Base-by-base conservation (phyloP, 305 asterid species). In the Fraxinus nigra region DNA sequence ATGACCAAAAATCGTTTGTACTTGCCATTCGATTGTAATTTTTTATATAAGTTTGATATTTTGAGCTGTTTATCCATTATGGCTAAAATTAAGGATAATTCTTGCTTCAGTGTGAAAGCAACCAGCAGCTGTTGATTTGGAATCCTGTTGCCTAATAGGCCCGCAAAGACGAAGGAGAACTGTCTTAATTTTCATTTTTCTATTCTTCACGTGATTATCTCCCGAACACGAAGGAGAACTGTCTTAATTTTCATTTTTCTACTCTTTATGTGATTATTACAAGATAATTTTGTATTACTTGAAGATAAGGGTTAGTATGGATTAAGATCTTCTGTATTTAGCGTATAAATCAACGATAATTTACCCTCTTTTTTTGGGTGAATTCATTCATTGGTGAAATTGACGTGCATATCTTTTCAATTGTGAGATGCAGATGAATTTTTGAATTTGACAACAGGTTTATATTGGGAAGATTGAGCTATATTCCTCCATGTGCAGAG, bases 1-100 rank as follows among this genome's bases (percentile, higher is more conserved):
- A 51, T 72, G 81, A 77, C 84, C 69, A 46, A 51, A 72, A 79
- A 76, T 56, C 24, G 22, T 78, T 81, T 75, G 76, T 0, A 34
- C 72, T 72, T 80, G 37, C 81, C 78, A 79, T 73, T 63, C 81
- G 75, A 81, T 82, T 9, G 75, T 84, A 79, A 82, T 78, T 83
- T 38, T 75, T 85, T 75, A 63, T 78, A 22, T 76, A 61, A 82
- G 78, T 80, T 75, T 72, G 2, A 76, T 73, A 3, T 76, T 3
- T 11, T 54, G 35, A 56, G 78, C 40, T 78, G 80, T 80, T 63
- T 54, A 65, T 72, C 78, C 32, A 32, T 18, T 56, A 56, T 16
- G 8, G 65, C 65, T 56, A 18, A n/a, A 56, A n/a, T 18, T 56
- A 18, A 56, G 65, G 67, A 56, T 56, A 56, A 56, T 16, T 56